Evolutionary conservation across 2,329 filamentous ascomycete genomes (phyloP), one percentile per base, ranked within the genome.

Genomic region (Ascochyta fabae): DNA sequence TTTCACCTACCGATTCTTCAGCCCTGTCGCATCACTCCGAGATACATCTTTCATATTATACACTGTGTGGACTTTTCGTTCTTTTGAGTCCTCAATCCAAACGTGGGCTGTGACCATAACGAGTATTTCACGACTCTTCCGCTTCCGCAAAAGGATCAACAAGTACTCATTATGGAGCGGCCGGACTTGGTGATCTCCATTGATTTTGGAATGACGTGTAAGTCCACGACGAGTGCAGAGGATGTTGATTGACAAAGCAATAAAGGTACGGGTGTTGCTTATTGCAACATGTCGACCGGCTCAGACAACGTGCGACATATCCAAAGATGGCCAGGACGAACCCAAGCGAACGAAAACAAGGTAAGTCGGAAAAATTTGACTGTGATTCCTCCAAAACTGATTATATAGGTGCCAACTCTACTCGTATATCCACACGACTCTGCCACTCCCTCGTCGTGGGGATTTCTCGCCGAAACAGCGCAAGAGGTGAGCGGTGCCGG

Each of bases 251-350:
- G 27, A 29, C 31, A 12, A 16, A n/a, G 31, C 15, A 33, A 19
- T 24, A 1, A n/a, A 76, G 73, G 73, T 54, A 76, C 73, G 12
- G 74, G 73, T 39, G 74, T 76, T n/a, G 66, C 74, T 7, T 76
- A 75, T 41, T 66, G 65, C 9, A 76, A 76, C 42, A 64, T 73
- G 4, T 71, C 72, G 1, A 72, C 72, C n/a, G 71, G 72, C 22
- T 67, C 64, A 16, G 67, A 71, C 15, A 69, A 62, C 4, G 62
- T 75, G 2, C 59, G 72, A 4, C 72, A 69, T 59, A 66, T 76
- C 7, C 71, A 81, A 65, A 80, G 83, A 71, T 85, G 83, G 83
- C 83, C 83, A 0, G 82, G 82, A 3, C 78, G 79, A 39, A 79
- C 78, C 10, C 80, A 81, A 50, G 79, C 78, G 52, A 80, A 81